A percentile compares a stretch with the other conserved stretches of the same genome.
Evolutionary conservation across 2,329 filamentous ascomycete species (phyloP).

Genomic region (Fusarium solani-melongenae): DNA sequence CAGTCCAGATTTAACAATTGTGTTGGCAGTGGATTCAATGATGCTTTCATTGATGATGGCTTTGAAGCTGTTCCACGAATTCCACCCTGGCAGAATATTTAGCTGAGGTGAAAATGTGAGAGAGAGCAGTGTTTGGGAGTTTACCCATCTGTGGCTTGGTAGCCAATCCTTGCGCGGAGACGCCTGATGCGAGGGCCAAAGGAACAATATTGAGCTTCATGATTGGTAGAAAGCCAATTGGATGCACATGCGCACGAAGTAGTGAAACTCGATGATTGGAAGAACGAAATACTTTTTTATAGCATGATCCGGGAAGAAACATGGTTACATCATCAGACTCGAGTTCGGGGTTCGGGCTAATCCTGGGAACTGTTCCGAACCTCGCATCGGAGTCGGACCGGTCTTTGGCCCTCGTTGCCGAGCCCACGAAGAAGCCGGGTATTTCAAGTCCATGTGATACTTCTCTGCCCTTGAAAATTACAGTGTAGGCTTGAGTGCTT

Average conservation of each 20-base stretch:
- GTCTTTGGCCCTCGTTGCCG: neutral
- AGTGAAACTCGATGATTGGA: neutral
- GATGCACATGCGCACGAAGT: neutral
- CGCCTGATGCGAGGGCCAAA: neutral
- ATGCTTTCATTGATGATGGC: neutral
- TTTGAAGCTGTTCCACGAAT: slow-evolving; percentile 3
- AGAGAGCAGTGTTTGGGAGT: neutral
- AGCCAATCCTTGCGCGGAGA: neutral
- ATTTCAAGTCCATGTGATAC: neutral
- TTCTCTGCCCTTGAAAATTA: neutral
- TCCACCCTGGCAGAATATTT: neutral
- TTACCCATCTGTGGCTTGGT: neutral
- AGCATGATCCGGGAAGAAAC: neutral
- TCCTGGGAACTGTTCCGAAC: neutral
- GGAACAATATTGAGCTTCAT: neutral
- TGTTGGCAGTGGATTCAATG: neutral
- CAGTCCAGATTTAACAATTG: neutral
- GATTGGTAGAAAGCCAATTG: neutral
- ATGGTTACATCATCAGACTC: neutral
- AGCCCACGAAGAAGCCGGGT: neutral
- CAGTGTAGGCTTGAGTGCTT: neutral
- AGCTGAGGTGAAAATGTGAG: neutral
- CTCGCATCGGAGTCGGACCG: neutral
- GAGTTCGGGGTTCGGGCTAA: neutral
- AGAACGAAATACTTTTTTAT: neutral